Conservation (phyloP, 2,329 filamentous ascomycete genomes). For the Tolypocladium tundrense region DNA sequence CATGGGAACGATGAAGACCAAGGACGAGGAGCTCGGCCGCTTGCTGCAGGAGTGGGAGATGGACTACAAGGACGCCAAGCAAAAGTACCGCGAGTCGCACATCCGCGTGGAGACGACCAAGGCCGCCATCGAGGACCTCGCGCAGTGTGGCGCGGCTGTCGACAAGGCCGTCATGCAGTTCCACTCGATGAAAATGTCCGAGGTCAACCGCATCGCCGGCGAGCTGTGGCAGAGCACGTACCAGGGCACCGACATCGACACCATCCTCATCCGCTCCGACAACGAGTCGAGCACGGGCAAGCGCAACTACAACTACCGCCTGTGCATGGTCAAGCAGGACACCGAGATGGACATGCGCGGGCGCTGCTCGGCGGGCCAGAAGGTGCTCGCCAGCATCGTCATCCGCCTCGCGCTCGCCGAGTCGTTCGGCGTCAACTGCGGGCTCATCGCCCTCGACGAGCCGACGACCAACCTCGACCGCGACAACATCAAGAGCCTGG, state of each 20-base stretch:
- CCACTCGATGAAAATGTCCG: slow-evolving; percentile 93
- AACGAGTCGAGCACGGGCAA: slow-evolving; percentile 64
- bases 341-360: slow-evolving; percentile 99
- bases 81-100: slow-evolving; percentile 75
- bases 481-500: slow-evolving; percentile 88
- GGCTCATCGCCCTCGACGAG: slow-evolving; percentile 92
- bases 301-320: slow-evolving; percentile 89
- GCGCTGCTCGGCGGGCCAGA: slow-evolving; percentile 91
- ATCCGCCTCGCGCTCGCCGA: slow-evolving; percentile 93
- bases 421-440: slow-evolving; percentile 92
- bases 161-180: slow-evolving; percentile 98
- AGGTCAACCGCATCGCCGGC: slow-evolving; percentile 89
- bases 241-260: slow-evolving; percentile 94
- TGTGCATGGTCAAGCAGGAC: slow-evolving; percentile 96
- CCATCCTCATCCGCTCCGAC: slow-evolving; percentile 89
- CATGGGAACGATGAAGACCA: slow-evolving; percentile 70
- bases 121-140: slow-evolving; percentile 83
- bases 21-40: slow-evolving; percentile 68
- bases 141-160: slow-evolving; percentile 69
- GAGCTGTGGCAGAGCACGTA: slow-evolving; percentile 98
- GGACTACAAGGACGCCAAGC: slow-evolving; percentile 74
- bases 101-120: slow-evolving; percentile 88
- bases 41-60: slow-evolving; percentile 72
- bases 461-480: slow-evolving; percentile 93
- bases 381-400: slow-evolving; percentile 93